Base-by-base conservation (phyloP, 345 rosid species). In the Clausena lansium region DNA sequence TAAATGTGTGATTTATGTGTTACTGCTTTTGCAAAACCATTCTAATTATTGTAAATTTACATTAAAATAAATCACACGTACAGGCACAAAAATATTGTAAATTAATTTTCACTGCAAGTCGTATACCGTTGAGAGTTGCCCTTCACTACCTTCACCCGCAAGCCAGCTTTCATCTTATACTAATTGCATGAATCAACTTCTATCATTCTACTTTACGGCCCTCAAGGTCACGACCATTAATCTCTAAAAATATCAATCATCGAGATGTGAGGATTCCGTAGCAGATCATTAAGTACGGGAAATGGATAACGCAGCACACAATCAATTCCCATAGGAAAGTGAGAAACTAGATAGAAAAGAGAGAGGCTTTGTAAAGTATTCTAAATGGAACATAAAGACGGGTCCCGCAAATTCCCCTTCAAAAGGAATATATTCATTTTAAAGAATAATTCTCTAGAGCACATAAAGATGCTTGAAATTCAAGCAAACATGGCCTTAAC, bases 401-500 rank as follows among this genome's bases (percentile, higher is more conserved):
- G 89, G 86, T 11, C 86, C 89, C 84, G 9, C 83, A 45, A 68
- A 57, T 83, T 82, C 78, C 77, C 67, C 76, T 81, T 79, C 78
- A 65, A 80, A 75, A 81, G 83, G 97, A 93, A 93, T 89, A 93
- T 93, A 87, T 93, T 95, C 94, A 88, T 86, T 84, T 81, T 35
- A 64, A 74, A 80, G 93, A 86, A 94, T 89, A 90, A 88, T 89
- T 89, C 89, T 81, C 81, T 67, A 74, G 75, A 84, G 88, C 89
- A 83, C 83, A 70, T 19, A 87, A 90, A 90, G 98, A 93, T 89
- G 95, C 95, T 93, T 93, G 90, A 88, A 87, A 81, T 76, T 91
- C 90, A 93, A 95, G 98, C 98, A 85, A 91, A 85, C 88, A 76
- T 86, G 83, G 81, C 91, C 89, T 85, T 77, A 83, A 83, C 62